Evolutionary conservation across 805 yeast species (phyloP), one percentile per base, ranked within the genome.

Genomic region (Wickerhamiella allomyrinae): DNA sequence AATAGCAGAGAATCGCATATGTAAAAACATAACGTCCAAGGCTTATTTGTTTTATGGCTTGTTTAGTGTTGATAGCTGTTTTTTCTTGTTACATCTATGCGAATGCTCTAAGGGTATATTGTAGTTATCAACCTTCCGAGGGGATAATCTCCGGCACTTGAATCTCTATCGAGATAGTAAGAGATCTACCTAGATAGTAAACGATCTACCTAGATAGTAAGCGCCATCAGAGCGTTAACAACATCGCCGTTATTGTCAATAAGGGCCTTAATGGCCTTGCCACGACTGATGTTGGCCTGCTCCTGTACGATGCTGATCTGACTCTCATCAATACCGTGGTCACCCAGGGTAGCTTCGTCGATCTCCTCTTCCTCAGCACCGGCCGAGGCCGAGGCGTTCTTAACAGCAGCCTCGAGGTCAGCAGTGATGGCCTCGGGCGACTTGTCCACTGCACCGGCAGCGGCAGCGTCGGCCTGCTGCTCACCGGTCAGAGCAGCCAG

Each of bases 261-360:
- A 65, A 91, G 74, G 56, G 96, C 94, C 66, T 80, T 81, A 57
- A 76, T 83, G 51, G 97, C 97, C 73, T 84, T 83, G 57, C 75
- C 76, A 70, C 86, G 79, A 43, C 95, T 74, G 49, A 77, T 91
- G 58, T 77, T 79, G 58, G 96, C 81, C 72, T 89, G 98, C 62
- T 85, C 91, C 61, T 80, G 72, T 58, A 91, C 81, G 61, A 91
- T 73, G 54, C 78, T 79, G 57, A 91, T 76, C 61, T 86, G 95
- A 50, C 76, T 83, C 43, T 76, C 70, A 50, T 77, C 80, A 55
- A 91, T 67, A 41, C 95, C 97, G 47, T 86, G 62, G 57, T 79
- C 87, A 57, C 91, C 96, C 51, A 79, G 85, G 41, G 74, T 84
- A 40, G 66, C 87, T 24, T 75, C 85, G 37, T 73, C 86, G 19